Evolutionary conservation across 768 basidiomycete species (phyloP).

Genomic region (Omphalotus guepiniiformis): DNA sequence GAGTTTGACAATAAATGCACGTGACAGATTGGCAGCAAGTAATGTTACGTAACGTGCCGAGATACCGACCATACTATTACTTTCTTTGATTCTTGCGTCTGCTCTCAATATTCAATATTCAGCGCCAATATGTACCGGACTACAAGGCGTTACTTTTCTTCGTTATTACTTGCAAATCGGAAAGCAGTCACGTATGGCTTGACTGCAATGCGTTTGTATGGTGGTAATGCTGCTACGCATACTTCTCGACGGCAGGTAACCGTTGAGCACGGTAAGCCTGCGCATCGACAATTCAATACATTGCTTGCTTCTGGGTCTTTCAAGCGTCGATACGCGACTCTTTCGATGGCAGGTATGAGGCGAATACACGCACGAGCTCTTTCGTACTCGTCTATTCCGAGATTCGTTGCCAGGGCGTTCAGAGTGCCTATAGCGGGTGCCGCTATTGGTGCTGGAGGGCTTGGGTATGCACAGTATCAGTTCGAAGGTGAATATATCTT

Average conservation of each 20-base stretch:
- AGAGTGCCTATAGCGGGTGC: slow-evolving; percentile 85
- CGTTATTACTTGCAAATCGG: not conserved
- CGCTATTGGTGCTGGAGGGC: slow-evolving; percentile 84
- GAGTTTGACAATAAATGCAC: no score
- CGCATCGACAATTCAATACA: slow-evolving; percentile 57
- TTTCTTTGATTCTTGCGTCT: no score
- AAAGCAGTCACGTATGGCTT: slow-evolving; percentile 9
- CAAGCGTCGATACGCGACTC: slow-evolving; percentile 43
- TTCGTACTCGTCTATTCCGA: slow-evolving; percentile 87
- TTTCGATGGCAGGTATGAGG: slow-evolving; percentile 43
- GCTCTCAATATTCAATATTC: no score
- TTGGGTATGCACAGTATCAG: slow-evolving; percentile 96
- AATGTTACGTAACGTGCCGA: no score
- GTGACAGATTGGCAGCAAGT: no score
- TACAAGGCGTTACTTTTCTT: slow-evolving; percentile 1
- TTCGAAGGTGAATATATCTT: slow-evolving; percentile 68
- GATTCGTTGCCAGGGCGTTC: slow-evolving; percentile 83
- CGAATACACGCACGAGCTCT: slow-evolving; percentile 69
- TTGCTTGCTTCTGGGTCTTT: slow-evolving; percentile 51
- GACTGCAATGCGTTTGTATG: not conserved
- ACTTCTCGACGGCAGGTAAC: not conserved
- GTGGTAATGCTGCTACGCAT: not conserved
- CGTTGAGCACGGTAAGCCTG: slow-evolving; percentile 30
- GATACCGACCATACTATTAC: no score
- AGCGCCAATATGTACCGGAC: slow-evolving; percentile 2